Base-by-base conservation (phyloP, 2,329 filamentous ascomycete species). In the Trichoderma aggressivum region DNA sequence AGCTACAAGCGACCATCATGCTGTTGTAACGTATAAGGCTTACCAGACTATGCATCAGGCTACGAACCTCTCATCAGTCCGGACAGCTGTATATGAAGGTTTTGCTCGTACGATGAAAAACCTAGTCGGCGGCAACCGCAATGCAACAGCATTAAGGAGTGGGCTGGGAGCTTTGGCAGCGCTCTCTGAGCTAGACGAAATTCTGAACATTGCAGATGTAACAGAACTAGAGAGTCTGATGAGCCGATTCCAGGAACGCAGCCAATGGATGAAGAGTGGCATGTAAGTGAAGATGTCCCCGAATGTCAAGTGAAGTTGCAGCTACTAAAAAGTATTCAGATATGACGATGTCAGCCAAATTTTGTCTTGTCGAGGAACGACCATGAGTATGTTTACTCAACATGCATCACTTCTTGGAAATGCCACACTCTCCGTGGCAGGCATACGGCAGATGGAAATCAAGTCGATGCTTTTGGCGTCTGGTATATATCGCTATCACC, bases 191-290 rank as follows among this genome's bases (percentile, higher is more conserved):
- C 86, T 97, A 2, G 92, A 94, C 75, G 94, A 97, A 75, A 82
- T 94, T 2, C 78, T 97, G 6, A 87, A 88, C 65, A 87, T 90
- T 7, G 80, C 84, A 11, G 87, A 88, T 62, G 81, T 85, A 2
- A 79, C 87, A 0, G 88, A 94, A 59, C 80, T 97, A 47, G 83
- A 89, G 34, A 83, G 85, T 32, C 84, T 89, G 30, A 87, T 94
- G 78, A 78, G 84, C 18, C 86, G 85, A 58, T 92, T 97, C 76
- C 86, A 89, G 73, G 80, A 79, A 14, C 89, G 94, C 34, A 87
- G 89, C 21, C 83, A 84, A 56, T 98, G 94, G 94, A 94, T 98
- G 90, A 89, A 90, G 77, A 91, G 89, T 73, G 93, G 92, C 78
- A 88, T 90, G 92, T 94, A 85, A 82, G 88, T 76, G 43, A 10